Conservation (phyloP, 1,284 basidiomycete genomes). For the Vanrija humicola region DNA sequence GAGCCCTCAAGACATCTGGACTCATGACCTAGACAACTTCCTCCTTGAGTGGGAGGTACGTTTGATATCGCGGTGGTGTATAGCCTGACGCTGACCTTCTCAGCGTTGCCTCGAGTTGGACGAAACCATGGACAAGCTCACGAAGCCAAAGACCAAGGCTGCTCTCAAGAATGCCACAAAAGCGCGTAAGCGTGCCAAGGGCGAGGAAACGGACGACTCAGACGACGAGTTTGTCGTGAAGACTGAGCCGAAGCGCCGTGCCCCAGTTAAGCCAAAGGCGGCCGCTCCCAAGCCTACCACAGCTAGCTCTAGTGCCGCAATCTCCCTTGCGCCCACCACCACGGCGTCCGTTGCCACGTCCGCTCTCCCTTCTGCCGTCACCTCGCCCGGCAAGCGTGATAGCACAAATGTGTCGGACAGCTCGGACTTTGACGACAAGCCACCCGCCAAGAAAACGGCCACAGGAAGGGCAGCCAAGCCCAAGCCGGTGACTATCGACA, state of each 20-base stretch:
- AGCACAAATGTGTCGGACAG: slow-evolving; percentile 23
- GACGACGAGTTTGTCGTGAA: slow-evolving; percentile 65
- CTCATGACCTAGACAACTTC: slow-evolving; percentile 81
- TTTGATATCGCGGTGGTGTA: slow-evolving; percentile 32
- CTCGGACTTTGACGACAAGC: slow-evolving; percentile 29
- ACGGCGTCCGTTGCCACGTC: slow-evolving; percentile 8
- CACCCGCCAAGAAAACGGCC: slow-evolving; percentile 25
- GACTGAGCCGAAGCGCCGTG: slow-evolving; percentile 51
- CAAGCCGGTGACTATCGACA: slow-evolving; percentile 52
- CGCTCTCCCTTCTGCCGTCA: too few species aligned
- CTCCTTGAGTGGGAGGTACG: slow-evolving; percentile 74
- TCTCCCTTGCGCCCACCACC: slow-evolving; percentile 15
- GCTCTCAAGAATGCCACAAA: slow-evolving; percentile 63
- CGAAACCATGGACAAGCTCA: slow-evolving; percentile 56
- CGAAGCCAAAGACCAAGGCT: slow-evolving; percentile 61
- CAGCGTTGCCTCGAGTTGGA: slow-evolving; percentile 62
- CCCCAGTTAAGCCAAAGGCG: slow-evolving; percentile 32
- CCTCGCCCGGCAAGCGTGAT: slow-evolving; percentile 18
- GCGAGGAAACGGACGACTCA: slow-evolving; percentile 59
- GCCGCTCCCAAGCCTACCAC: slow-evolving; percentile 12
- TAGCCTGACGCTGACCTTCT: background rate
- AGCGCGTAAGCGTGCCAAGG: slow-evolving; percentile 52
- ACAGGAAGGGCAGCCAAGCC: slow-evolving; percentile 39
- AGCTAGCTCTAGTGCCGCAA: slow-evolving; percentile 1
- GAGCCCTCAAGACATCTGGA: slow-evolving; percentile 84